Base-by-base conservation (phyloP, 2,329 filamentous ascomycete species). In the Apiospora marii region DNA sequence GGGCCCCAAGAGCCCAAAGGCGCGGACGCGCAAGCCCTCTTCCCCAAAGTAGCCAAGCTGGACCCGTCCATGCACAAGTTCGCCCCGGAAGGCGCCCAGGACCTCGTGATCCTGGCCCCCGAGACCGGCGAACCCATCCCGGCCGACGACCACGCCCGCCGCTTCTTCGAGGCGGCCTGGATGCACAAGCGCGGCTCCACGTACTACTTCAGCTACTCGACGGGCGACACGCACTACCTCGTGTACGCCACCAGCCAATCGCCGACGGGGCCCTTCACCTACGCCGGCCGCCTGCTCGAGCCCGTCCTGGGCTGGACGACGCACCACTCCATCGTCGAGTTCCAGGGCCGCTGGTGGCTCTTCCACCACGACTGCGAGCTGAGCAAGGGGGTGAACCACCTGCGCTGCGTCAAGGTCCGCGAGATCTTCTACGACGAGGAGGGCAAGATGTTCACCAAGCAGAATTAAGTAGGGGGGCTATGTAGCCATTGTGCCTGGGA, bases 91-190 rank as follows among this genome's bases (percentile, higher is more conserved):
- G 83, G 85, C 1, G 88, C 92, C 2, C 84, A 85, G 6, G 91
- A 94, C 75, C 81, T 94, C 1, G 81, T 85, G 27, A 92, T 95
- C 76, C 83, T 93, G 8, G 92, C 90, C 61, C 85, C 86, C 7
- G 89, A 91, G 76, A 88, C 87, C 4, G 89, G 89, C 7, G 80
- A 88, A 78, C 89, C 87, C 0, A 84, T 95, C 69, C 78, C 83
- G 1, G 90, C 91, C 13, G 88, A 92, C 76, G 92, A 95, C 80
- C 93, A 95, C 79, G 91, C 92, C 73, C 82, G 91, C 22, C 87
- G 93, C 10, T 95, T 95, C 86, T 95, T 95, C 80, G 93, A 95
- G 83, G 93, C 92, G 0, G 90, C 93, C 2, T 95, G 93, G 93
- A 85, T 94, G 86, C 93, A 95, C 84, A 93, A 93, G 85, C 89